A percentile compares a stretch with the other conserved stretches of the same genome.
These are phyloP conservation scores for Elaeagnus macrophylla DNA, from an alignment of 306 rosid genomes.

Conservation along the genomic window DNA sequence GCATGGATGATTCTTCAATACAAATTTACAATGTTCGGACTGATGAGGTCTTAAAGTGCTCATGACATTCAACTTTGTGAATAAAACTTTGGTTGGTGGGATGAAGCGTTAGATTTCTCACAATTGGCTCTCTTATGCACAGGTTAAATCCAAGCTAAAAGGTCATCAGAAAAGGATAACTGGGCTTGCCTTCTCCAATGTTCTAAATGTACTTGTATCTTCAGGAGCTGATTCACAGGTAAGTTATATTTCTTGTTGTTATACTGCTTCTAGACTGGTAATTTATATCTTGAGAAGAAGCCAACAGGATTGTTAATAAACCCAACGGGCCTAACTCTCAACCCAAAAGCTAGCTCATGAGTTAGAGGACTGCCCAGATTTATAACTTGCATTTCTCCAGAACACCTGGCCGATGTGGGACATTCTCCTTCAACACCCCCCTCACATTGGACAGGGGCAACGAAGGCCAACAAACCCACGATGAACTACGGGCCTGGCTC, in stretches of 20 bases:
- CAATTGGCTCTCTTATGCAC: constrained; percentile 17
- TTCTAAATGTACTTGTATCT: constrained; percentile 85
- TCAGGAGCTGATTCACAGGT: constrained; percentile 99
- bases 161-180: constrained; percentile 99
- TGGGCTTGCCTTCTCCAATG: constrained; percentile 89
- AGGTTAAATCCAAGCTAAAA: constrained; percentile 90
- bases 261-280: neutral
- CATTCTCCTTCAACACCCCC: no score
- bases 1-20: constrained; percentile 96
- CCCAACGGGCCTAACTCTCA: no score
- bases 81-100: constrained; percentile 7
- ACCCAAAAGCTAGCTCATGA: no score
- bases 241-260: constrained; percentile 18
- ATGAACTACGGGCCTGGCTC: no score
- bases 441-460: no score
- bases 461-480: no score
- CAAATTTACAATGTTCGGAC: constrained; percentile 95
- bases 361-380: no score
- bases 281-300: constrained; percentile 5
- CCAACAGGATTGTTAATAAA: neutral
- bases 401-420: no score
- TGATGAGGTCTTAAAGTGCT: constrained; percentile 61
- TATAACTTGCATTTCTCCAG: no score
- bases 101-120: constrained; percentile 3
- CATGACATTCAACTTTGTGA: constrained; percentile 9